phyloP scores from a whole-genome alignment of 164 flowering plant species.

The Platanus orientalis region DNA sequence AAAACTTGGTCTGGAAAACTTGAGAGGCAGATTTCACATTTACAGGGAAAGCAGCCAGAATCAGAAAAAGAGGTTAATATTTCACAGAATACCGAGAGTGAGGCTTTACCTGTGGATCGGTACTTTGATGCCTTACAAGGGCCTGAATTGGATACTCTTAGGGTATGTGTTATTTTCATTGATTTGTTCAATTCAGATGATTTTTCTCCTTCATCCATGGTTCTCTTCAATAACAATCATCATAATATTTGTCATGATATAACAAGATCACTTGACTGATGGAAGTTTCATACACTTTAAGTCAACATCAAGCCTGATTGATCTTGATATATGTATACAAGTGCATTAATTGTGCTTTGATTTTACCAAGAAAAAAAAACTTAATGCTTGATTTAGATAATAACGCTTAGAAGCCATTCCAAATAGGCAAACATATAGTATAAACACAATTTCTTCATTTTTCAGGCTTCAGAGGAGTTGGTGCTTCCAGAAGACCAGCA shows the following conservation, averaged over 20 bases:
- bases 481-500: conserved; percentile 68
- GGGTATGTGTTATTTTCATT: conserved; percentile 35
- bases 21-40: conserved; percentile 55
- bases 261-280: too few relatives aligned
- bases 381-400: too few relatives aligned
- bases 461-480: conserved; percentile 67
- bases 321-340: too few relatives aligned
- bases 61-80: conserved; percentile 14
- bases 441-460: background rate
- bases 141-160: conserved; percentile 76
- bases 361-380: too few relatives aligned
- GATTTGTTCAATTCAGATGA: background rate
- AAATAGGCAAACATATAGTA: too few relatives aligned
- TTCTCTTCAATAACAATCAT: too few relatives aligned
- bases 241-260: too few relatives aligned
- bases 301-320: too few relatives aligned
- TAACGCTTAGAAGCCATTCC: too few relatives aligned
- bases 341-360: too few relatives aligned
- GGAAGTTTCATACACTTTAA: too few relatives aligned
- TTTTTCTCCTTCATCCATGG: too few relatives aligned
- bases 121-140: conserved; percentile 88
- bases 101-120: conserved; percentile 51
- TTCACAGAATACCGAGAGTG: conserved; percentile 23
- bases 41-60: conserved; percentile 47
- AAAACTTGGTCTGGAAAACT: conserved; percentile 78